Evolutionary conservation across 2,329 filamentous ascomycete genomes (phyloP).

Genomic region (Arthroderma sp.): DNA sequence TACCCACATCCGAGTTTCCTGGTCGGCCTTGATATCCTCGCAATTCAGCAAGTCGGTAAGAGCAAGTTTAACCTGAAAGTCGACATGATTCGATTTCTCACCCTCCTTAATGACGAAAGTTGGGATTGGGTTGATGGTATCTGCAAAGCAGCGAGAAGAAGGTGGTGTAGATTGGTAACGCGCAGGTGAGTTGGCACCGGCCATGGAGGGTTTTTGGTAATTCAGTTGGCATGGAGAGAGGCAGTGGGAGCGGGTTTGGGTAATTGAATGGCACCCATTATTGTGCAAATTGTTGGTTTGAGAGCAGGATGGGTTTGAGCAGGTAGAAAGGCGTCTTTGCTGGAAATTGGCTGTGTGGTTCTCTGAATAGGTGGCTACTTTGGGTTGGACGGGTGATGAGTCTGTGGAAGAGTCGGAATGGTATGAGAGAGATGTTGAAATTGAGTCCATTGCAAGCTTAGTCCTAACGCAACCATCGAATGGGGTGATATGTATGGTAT

Average conservation of each 20-base stretch:
- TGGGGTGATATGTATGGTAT: no score
- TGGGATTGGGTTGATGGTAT: slow-evolving; percentile 1
- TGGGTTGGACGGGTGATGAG: no score
- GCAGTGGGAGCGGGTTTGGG: slow-evolving; percentile 7
- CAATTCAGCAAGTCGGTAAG: slow-evolving; percentile 12
- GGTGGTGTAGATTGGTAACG: slow-evolving; percentile 10
- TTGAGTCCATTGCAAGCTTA: no score
- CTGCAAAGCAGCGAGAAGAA: slow-evolving; percentile 3
- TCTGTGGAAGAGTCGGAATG: no score
- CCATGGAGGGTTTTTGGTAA: background rate
- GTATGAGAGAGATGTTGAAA: no score
- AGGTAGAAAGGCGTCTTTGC: no score
- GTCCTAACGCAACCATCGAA: no score
- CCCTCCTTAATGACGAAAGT: slow-evolving; percentile 3
- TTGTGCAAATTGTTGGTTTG: no score
- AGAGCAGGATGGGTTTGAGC: no score
- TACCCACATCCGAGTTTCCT: slow-evolving; percentile 12
- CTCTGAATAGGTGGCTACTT: no score
- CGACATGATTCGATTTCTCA: slow-evolving; percentile 9
- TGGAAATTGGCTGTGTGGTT: no score
- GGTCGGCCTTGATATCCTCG: slow-evolving; percentile 9
- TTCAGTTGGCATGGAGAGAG: slow-evolving; percentile 1
- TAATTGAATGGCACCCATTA: slow-evolving; percentile 4
- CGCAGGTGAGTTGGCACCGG: background rate
- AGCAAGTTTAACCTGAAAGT: slow-evolving; percentile 12